Evolutionary conservation across 2,329 filamentous ascomycete species (phyloP), one percentile per base, ranked within the genome.

Genomic region (Cladophialophora immunda): DNA sequence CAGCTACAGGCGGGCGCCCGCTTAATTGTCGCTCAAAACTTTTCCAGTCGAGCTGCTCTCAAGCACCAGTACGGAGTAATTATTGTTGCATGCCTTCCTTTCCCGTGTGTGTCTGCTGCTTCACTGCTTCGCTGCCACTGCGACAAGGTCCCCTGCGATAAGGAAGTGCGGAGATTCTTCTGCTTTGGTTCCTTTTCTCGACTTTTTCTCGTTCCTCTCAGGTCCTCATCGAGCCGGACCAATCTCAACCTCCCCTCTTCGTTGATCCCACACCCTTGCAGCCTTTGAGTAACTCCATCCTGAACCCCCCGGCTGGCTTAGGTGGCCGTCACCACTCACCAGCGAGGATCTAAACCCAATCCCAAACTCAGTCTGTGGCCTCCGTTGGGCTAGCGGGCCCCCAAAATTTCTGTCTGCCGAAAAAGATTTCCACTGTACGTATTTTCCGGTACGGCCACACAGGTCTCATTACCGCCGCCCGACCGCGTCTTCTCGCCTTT

Each of bases 381-480:
- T 58, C 62, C 13, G 57, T 8, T 50, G 50, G 50, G 52, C 52
- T 30, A 34, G 30, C 58, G 38, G 41, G 34, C 29, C 58, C 27
- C 45, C 25, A 41, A 30, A 30, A 22, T 55, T 25, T 45, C 56
- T 58, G 58, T 64, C 63, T 56, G 52, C 60, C 53, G 58, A 65
- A 63, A 65, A 57, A 22, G n/a, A 66, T 68, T 55, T 13, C 3
- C 58, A 38, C 58, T 57, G 57, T 66, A 57, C 66, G 68, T 62
- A 64, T 65, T 66, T 55, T 65, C 36, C 53, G 63, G 59, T 70
- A 68, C 63, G n/a, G 36, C 56, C 57, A 67, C 53, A 66, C 62
- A 66, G 27, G 38, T 36, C 47, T 54, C 58, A 56, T 58, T 62
- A 68, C 66, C 52, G 64, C 64, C 60, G 64, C 41, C 61, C 58